phyloP scores from a whole-genome alignment of 371 early-diverging fungal species.

The Blastocladiella emersonii region DNA sequence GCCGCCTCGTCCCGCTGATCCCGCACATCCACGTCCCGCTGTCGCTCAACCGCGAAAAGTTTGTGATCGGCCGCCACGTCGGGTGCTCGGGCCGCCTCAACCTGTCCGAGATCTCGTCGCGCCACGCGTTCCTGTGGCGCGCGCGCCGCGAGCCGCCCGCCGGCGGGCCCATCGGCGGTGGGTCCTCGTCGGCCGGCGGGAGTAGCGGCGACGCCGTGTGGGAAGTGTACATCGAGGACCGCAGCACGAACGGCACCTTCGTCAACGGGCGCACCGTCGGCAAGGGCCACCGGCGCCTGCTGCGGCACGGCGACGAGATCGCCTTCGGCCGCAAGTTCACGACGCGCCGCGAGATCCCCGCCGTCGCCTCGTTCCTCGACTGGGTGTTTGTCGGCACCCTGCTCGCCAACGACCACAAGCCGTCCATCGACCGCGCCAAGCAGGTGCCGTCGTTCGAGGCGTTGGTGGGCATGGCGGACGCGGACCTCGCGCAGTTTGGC shows the following conservation, averaged over 20 bases:
- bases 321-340: neutral
- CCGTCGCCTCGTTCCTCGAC: neutral
- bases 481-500: neutral
- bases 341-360: neutral
- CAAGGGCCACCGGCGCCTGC: neutral
- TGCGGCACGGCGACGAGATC: neutral
- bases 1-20: neutral
- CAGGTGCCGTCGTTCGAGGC: neutral
- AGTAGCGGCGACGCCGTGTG: conserved; percentile 3
- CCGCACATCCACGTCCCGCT: neutral
- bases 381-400: conserved; percentile 2
- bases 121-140: neutral
- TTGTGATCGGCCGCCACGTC: neutral
- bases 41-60: neutral
- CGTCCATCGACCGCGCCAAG: neutral
- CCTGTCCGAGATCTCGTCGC: neutral
- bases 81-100: neutral
- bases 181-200: neutral
- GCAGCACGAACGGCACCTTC: conserved; percentile 3
- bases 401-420: neutral
- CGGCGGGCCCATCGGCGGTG: neutral
- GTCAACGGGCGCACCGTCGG: conserved; percentile 1
- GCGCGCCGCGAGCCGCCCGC: neutral
- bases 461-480: neutral
- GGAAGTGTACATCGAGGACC: conserved; percentile 5